Conservation (phyloP, 371 early-diverging fungal species). For the Zancudomyces culisetae region DNA sequence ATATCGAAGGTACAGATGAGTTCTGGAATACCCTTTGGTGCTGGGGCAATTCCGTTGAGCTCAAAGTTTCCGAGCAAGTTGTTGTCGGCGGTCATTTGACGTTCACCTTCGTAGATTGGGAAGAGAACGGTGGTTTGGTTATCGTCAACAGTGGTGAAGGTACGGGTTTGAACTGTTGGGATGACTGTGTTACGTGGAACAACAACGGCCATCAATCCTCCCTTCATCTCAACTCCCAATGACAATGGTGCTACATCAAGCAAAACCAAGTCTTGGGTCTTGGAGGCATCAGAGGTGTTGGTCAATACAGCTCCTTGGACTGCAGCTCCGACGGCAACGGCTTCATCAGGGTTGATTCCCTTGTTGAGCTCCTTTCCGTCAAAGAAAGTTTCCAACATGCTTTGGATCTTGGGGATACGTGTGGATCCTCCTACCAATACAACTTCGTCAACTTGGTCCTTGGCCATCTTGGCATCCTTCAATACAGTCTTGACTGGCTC, state of each 20-base stretch:
- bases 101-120: conserved; percentile 96
- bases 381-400: conserved; percentile 92
- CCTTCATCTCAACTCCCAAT: conserved; percentile 81
- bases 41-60: conserved; percentile 85
- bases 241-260: conserved; percentile 68
- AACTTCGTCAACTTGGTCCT: conserved; percentile 84
- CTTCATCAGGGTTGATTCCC: conserved; percentile 97
- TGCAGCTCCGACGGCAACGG: conserved; percentile 98
- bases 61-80: conserved; percentile 93
- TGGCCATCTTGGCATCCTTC: conserved; percentile 82
- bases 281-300: conserved; percentile 50
- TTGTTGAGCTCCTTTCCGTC: conserved; percentile 94
- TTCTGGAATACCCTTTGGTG: conserved; percentile 92
- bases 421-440: conserved; percentile 99
- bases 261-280: conserved; percentile 65
- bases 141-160: conserved; percentile 94
- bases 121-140: conserved; percentile 97
- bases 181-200: conserved; percentile 95
- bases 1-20: conserved; percentile 97
- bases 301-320: conserved; percentile 90
- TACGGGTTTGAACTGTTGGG: conserved; percentile 92
- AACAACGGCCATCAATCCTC: conserved; percentile 92
- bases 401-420: conserved; percentile 99
- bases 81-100: conserved; percentile 92
- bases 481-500: conserved; percentile 93